Evolutionary conservation across 768 basidiomycete genomes (phyloP), one percentile per base, ranked within the genome.

Genomic region (Pholiota conissans): DNA sequence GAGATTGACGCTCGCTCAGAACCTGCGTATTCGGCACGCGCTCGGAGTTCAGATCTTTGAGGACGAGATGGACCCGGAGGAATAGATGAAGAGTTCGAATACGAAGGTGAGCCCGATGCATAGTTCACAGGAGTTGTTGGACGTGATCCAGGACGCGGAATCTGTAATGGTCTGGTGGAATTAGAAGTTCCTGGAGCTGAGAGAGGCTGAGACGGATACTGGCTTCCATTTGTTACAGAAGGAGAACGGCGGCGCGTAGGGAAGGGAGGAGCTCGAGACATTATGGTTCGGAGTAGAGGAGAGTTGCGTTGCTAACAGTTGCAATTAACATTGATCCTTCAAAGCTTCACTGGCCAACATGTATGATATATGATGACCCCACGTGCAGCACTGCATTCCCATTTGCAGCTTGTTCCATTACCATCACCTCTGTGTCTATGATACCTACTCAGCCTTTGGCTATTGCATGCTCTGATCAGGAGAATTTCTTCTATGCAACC

Each of bases 41-140:
- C 75, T 67, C 89, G 79, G 37, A 85, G 71, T 49, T 88, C 89
- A 13, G 88, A 90, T 66, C 87, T 75, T 66, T 84, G 82, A 13
- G 89, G 89, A 47, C 88, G 81, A 49, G 81, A 75, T 16, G 88
- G 87, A 16, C 82, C 83, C 59, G 74, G 72, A 9, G 79, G 73
- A 13, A 78, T 72, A 42, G 78, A 32, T 73, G 69, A 56, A 74
- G 70, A 18, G 62, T 58, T 20, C 40, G 47, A 42, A 50, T 69
- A 66, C 56, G 70, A 76, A 55, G 79, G 77, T 24, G 76, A 73
- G 39, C 67, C 60, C 16, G 79, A 69, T 32, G 67, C 56, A 56
- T 71, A 66, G 58, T 68, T 62, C 68, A 76, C 82, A 64, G 72
- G 82, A 30, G 83, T 84, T 40, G 77, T 78, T 26, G 85, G 82